Base-by-base conservation (phyloP, 305 asterid species). In the Fraxinus baroniana region DNA sequence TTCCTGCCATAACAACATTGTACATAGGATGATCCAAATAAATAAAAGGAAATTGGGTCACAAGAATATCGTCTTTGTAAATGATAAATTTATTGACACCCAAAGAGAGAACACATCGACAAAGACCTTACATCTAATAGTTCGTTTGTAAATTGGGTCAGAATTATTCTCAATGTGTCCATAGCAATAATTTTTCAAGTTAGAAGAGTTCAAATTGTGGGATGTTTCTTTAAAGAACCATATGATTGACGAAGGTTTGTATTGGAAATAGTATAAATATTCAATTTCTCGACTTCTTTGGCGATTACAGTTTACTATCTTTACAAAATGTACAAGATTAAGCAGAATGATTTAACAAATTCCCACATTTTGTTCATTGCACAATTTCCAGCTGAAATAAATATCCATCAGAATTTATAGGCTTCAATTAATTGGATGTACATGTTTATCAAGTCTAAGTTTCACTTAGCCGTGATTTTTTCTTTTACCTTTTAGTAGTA, bases 391-490 rank as follows among this genome's bases (percentile, higher is more conserved):
- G 52, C 3, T 2, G 52, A 44, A 44, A 41, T 41, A 41, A 2
- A 57, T n/a, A 7, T 4, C 68, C 28, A 18, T 6, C 10, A 57
- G 33, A 66, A 66, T 12, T 66, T 26, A 0, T 66, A 66, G 35
- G 35, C 71, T 60, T 20, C 71, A 60, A 60, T 18, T 60, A 60
- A 60, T 60, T 20, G 26, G 10, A 0, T 60, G 70, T 60, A 60
- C 30, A n/a, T 64, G 17, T 24, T 17, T 64, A 64, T 64, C 73
- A 22, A 49, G 64, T 85, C 82, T 83, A 81, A 49, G 86, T 78
- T 87, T 85, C 85, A 87, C 88, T 81, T 85, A 66, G 80, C 72
- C 85, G 57, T 72, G 3, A 64, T 8, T 33, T 8, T 57, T 79
- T 44, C 4, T 60, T 64, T 70, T 18, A 17, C 30, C 22, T 15